Evolutionary conservation across 2,329 filamentous ascomycete genomes (phyloP).

Genomic region (Botryotinia convoluta): DNA sequence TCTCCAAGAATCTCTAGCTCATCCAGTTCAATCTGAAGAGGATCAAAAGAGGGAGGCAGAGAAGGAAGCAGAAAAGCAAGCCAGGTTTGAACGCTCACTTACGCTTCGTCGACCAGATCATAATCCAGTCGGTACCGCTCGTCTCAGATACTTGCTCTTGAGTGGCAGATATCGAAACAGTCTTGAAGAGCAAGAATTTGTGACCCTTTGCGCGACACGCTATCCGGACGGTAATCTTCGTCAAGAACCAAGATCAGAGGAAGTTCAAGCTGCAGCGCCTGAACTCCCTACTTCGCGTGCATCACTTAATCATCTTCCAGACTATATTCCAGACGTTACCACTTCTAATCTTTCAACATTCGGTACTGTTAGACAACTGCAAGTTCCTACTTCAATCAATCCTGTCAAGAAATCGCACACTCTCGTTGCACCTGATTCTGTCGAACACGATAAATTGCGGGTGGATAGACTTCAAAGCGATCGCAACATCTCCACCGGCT

Average conservation of each 20-base stretch:
- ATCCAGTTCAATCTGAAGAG: not conserved
- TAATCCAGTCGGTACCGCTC: not conserved
- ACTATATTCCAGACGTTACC: not conserved
- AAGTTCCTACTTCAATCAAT: not conserved
- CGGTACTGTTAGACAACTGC: not conserved
- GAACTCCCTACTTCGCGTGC: not conserved
- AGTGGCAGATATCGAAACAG: not conserved
- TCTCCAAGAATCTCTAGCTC: not conserved
- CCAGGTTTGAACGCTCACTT: not conserved
- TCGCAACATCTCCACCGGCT: conserved; percentile 8
- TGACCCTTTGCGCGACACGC: not conserved
- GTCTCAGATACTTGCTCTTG: not conserved
- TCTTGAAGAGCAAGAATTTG: conserved; percentile 1
- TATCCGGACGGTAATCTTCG: conserved; percentile 4
- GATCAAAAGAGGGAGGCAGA: not conserved
- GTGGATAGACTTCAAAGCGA: not conserved
- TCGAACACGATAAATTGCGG: not conserved
- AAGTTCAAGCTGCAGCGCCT: not conserved
- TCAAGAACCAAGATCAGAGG: not conserved
- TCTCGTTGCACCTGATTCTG: not conserved
- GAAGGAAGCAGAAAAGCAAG: not conserved
- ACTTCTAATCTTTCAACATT: not conserved
- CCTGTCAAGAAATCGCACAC: not conserved
- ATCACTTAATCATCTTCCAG: not conserved
- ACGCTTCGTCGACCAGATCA: not conserved